Evolutionary conservation across 768 basidiomycete genomes (phyloP), one percentile per base, ranked within the genome.

Genomic region (Pulveroboletus frians): DNA sequence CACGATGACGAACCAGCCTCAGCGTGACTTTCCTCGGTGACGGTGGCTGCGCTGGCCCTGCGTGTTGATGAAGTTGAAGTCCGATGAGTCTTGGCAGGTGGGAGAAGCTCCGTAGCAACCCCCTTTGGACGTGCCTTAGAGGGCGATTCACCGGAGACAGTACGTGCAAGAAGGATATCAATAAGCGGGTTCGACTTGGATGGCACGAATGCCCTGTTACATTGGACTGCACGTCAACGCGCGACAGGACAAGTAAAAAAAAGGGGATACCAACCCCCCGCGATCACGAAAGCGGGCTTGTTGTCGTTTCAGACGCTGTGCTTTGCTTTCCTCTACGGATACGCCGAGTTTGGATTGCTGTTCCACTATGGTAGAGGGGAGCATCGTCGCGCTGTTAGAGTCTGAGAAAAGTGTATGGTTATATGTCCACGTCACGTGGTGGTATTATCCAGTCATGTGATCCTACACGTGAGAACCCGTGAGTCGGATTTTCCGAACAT

Each of bases 261-360:
- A 17, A 27, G 5, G 31, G 14, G 21, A 30, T 35, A 69, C 79
- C 52, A 27, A 83, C 81, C 82, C 81, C 50, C 82, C 82, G 46
- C 82, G 76, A 65, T 85, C 82, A 46, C 85, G 76, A 64, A 84
- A 83, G 21, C 84, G 72, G 30, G 83, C 73, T 55, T 85, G 79
- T 51, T 80, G 81, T 36, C 83, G 76, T 59, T 83, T 74, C 14
- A 79, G 60, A 38, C 85, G 78, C 41, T 81, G 69, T 0, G 76
- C 75, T 27, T 81, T 73, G 59, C 85, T 87, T 45, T 80, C 81
- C 43, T 81, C 76, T 13, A 79, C 77, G 41, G 74, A 59, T 7
- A 59, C 61, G 26, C 54, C 59, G 0, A 64, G 63, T 42, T 62
- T 54, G 45, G 55, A 53, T 39, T 62, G 61, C 27, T 57, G 61